Base-by-base conservation (phyloP, 2,329 filamentous ascomycete species). In the Alternaria dauci region DNA sequence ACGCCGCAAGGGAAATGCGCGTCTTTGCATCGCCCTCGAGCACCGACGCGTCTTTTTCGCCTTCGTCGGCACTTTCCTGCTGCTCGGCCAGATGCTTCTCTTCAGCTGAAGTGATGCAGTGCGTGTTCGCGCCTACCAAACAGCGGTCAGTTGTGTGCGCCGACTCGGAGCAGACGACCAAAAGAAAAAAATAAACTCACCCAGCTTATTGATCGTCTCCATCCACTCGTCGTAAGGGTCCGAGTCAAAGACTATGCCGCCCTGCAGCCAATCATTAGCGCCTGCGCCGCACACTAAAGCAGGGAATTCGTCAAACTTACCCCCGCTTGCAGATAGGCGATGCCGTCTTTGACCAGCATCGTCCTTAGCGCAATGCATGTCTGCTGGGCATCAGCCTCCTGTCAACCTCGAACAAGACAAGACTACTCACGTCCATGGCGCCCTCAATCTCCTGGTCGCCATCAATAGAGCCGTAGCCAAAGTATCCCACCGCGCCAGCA, bases 181-280 rank as follows among this genome's bases (percentile, higher is more conserved):
- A 34, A 62, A 51, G 38, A 41, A 55, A 55, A 46, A 60, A 57
- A 43, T 58, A 55, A 69, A 65, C 72, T 44, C 67, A 77, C 91
- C 89, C 48, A 97, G 83, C 85, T 99, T 99, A 83, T 99, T 98
- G 82, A 95, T 92, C 66, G 96, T 97, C 86, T 98, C 93, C 80
- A 94, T 87, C 84, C 94, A 97, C 80, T 98, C 95, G 66, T 97
- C 92, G 71, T 91, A 90, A 34, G 86, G 91, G 75, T 96, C 94
- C 41, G 92, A 96, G 79, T 98, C 95, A 64, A 76, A 77, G 2
- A 78, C 76, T 54, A 78, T 78, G 36, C 75, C 75, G 54, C 74
- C 74, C 73, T 75, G 61, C 25, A 48, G 57, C 63, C 64, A 67
- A 62, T 68, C 44, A 62, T 74, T 60, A 74, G 72, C 52, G 38